Base-by-base conservation (phyloP, 768 basidiomycete genomes). In the Lentinula aciculospora region DNA sequence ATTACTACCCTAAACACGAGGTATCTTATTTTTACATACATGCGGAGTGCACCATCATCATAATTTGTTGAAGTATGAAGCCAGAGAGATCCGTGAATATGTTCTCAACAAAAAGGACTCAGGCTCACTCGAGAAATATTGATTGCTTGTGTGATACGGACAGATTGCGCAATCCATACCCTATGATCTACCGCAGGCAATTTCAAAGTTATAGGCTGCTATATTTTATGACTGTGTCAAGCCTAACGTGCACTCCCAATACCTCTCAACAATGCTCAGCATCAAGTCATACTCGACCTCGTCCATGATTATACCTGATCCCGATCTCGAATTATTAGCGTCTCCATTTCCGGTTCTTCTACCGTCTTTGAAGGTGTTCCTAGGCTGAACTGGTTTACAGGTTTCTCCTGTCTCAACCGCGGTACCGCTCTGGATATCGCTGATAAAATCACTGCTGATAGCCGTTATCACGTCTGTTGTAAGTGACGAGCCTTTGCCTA, bases 231-330 rank as follows among this genome's bases (percentile, higher is more conserved):
- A n/a, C n/a, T n/a, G n/a, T n/a, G 19, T 19, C 36, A 53, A 28
- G 9, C 51, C 51, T 28, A 53, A 23, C 13, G 51, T 53, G 15
- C 51, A 53, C 36, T 56, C 44, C 54, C 54, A 56, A 44, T 56
- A 56, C 23, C 54, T 42, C 21, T 56, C 54, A n/a, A 56, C 23
- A 17, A 56, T 28, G 3, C 40, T 42, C 21, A 56, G n/a, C n/a
- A 56, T 28, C 54, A 56, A 45, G 13, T 56, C 42, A 27, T 56
- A 56, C 25, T 56, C 54, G 5, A 56, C 40, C 19, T 45, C 54
- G 21, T 45, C 42, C 54, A 56, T 56, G 15, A 27, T 27, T 46
- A n/a, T n/a, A n/a, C 27, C 45, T 27, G 32, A 34, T 13, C 21
- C 45, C 29, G 15, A 21, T 9, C 3, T 10, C 23, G 45, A n/a